phyloP scores from a whole-genome alignment of 352 stramenopile species.

The Plasmopara halstedii region DNA sequence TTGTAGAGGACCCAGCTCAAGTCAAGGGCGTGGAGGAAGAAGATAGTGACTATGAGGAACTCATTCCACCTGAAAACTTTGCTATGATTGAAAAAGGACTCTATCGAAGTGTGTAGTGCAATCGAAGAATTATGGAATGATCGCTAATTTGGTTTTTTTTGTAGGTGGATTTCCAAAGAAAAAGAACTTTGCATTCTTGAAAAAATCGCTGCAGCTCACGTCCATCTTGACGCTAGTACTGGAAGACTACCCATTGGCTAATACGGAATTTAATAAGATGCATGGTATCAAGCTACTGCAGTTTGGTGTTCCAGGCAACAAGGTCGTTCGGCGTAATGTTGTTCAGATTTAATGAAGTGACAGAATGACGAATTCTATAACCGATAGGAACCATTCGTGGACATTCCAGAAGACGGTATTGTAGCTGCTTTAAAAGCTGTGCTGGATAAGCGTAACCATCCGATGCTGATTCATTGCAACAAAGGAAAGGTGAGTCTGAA shows the following conservation, averaged over 20 bases:
- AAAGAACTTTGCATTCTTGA: slow-evolving; percentile 84
- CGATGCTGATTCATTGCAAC: slow-evolving; percentile 86
- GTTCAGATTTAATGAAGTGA: background rate
- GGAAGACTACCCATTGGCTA: slow-evolving; percentile 81
- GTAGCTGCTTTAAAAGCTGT: slow-evolving; percentile 62
- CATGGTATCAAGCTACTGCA: slow-evolving; percentile 75
- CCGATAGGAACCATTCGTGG: slow-evolving; percentile 73
- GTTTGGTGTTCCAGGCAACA: slow-evolving; percentile 83
- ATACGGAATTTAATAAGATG: slow-evolving; percentile 74
- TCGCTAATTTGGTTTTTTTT: too few relatives aligned
- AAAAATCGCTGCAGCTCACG: slow-evolving; percentile 62
- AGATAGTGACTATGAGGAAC: slow-evolving; percentile 69
- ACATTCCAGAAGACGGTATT: slow-evolving; percentile 80
- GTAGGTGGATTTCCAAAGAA: slow-evolving; percentile 83
- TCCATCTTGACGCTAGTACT: slow-evolving; percentile 82
- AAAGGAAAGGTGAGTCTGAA: slow-evolving; percentile 65
- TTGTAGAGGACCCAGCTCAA: slow-evolving; percentile 10
- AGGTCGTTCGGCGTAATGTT: slow-evolving; percentile 17
- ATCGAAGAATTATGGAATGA: background rate
- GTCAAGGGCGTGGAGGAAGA: slow-evolving; percentile 52
- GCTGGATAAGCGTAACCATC: slow-evolving; percentile 78
- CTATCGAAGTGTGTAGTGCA: slow-evolving; percentile 58
- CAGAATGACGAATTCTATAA: background rate
- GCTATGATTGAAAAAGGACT: slow-evolving; percentile 83
- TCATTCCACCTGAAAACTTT: slow-evolving; percentile 85